phyloP scores from a whole-genome alignment of 441 rosid species.

The Arabidopsis lyrata region DNA sequence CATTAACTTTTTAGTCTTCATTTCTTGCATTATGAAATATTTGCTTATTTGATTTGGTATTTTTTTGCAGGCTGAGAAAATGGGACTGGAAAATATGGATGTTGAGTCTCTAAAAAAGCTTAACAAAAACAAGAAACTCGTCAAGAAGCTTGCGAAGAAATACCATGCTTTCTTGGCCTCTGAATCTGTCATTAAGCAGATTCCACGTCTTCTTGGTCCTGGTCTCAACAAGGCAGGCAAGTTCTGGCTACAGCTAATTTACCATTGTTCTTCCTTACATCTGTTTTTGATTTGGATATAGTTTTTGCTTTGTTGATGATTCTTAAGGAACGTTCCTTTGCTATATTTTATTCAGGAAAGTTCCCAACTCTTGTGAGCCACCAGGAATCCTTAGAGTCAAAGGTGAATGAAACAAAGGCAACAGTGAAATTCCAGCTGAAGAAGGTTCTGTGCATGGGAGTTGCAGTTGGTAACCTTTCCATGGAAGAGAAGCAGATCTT shows the following conservation, averaged over 20 bases:
- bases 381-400: conserved; percentile 84
- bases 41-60: background rate
- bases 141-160: conserved; percentile 92
- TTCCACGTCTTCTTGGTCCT: conserved; percentile 97
- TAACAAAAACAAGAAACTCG: conserved; percentile 93
- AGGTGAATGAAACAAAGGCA: conserved; percentile 93
- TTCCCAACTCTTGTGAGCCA: conserved; percentile 96
- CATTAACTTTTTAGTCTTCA: background rate
- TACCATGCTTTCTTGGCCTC: conserved; percentile 97
- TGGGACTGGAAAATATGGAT: conserved; percentile 82
- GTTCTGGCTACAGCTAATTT: conserved; percentile 38
- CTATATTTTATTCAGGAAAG: conserved; percentile 62
- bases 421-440: conserved; percentile 86
- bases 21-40: background rate
- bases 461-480: conserved; percentile 82
- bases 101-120: conserved; percentile 89
- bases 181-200: conserved; percentile 97
- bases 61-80: conserved; percentile 66
- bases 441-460: conserved; percentile 98
- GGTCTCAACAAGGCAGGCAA: conserved; percentile 99
- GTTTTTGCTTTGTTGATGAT: background rate
- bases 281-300: background rate
- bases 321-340: too few relatives aligned
- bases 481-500: conserved; percentile 98
- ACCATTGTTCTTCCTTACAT: background rate